Percentiles rank a stretch among this genome's conserved stretches.
Evolutionary conservation across 129 eudicot genomes (phyloP).

Genomic region (Sambucus nigra): DNA sequence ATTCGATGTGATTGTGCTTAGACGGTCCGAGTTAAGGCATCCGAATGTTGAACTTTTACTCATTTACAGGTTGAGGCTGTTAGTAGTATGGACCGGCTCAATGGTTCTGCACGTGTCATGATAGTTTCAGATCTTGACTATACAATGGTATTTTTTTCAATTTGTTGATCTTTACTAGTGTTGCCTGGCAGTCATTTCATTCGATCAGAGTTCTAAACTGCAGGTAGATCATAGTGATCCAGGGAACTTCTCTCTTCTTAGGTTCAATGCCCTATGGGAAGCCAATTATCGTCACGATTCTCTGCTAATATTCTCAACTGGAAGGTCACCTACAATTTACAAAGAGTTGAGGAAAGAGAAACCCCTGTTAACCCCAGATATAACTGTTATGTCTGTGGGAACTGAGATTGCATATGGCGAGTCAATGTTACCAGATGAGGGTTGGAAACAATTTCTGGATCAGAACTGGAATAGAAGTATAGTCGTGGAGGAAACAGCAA

Average conservation of each 20-base stretch:
- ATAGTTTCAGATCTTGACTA: constrained; percentile 26
- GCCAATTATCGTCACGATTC: constrained; percentile 25
- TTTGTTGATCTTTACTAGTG: background rate
- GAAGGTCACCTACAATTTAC: constrained; percentile 19
- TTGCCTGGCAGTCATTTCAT: background rate
- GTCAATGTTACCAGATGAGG: constrained; percentile 15
- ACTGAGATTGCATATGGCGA: constrained; percentile 27
- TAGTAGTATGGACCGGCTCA: constrained; percentile 16
- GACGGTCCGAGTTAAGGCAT: background rate
- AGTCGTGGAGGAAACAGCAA: constrained; percentile 24
- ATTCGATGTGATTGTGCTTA: background rate
- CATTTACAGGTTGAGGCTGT: constrained; percentile 9
- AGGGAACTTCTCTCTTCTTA: constrained; percentile 15
- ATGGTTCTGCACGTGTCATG: constrained; percentile 20
- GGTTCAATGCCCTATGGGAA: constrained; percentile 30
- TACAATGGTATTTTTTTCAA: constrained; percentile 19
- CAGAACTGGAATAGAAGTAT: constrained; percentile 21
- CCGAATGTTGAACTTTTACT: background rate
- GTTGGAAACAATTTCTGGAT: constrained; percentile 16
- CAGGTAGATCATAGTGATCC: constrained; percentile 31
- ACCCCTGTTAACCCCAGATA: constrained; percentile 29
- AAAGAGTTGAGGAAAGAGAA: constrained; percentile 17
- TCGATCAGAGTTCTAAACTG: background rate
- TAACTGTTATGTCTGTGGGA: constrained; percentile 26
- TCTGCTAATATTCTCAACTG: constrained; percentile 24